Base-by-base conservation (phyloP, 2,329 filamentous ascomycete species). In the Arthrinium phaeospermum region DNA sequence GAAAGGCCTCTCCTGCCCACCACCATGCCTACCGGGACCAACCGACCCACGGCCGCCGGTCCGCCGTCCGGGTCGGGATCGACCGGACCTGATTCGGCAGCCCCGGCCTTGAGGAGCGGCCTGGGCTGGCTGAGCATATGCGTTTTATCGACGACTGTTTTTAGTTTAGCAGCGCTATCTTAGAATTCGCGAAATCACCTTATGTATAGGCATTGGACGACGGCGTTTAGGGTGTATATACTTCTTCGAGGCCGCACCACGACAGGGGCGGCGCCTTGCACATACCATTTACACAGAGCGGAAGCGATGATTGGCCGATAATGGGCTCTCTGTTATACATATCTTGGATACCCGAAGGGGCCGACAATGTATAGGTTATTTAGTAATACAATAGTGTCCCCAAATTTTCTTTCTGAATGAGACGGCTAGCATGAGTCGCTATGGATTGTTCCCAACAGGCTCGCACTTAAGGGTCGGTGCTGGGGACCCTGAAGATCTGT, bases 371-470 rank as follows among this genome's bases (percentile, higher is more conserved):
- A 64, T 7, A 64, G 22, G 10, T 34, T 41, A 37, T 22, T 64
- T 64, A 64, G 30, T 64, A 64, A 41, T 64, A 41, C 19, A 64
- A 64, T 41, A 64, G 19, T 94, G 91, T 77, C 93, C 93, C 57
- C 57, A 57, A 13, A 3, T 16, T 27, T 16, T 53, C 47, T 64
- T 10, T 22, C 53, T n/a, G 53, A 67, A n/a, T 57, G 7, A 19
- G 53, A n/a, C 13, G 6, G 7, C 30, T 19, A 30, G 13, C 30
- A 37, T 8, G 30, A 61, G 22, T 16, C 4, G 30, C 30, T 5
- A 4, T 30, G 27, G 27, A 30, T 4, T 30, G 27, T 30, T 30
- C 27, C 4, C 27, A 30, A 30, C 4, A 30, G 27, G 53, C 53
- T n/a, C 16, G 19, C 45, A 6, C 1, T 5, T 1, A 6, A 6